Evolutionary conservation across 1,139 yeast genomes (phyloP).

Genomic region (Diutina ranongensis): DNA sequence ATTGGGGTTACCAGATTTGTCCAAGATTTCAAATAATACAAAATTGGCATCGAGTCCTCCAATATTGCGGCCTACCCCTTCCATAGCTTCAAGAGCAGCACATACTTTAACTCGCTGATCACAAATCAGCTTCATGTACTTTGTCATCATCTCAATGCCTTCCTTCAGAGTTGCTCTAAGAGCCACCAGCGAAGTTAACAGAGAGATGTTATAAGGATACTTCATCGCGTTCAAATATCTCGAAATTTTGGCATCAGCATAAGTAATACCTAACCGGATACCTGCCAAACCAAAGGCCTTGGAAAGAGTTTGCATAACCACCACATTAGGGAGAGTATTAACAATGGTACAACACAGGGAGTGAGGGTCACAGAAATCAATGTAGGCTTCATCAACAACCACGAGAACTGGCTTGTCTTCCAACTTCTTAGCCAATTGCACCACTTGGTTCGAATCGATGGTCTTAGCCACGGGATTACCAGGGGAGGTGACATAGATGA

Average conservation of each 20-base stretch:
- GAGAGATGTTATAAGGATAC: constrained; percentile 90
- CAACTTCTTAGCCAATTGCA: constrained; percentile 38
- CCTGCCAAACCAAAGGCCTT: constrained; percentile 97
- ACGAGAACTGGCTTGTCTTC: constrained; percentile 27
- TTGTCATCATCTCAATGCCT: constrained; percentile 51
- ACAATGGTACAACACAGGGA: constrained; percentile 70
- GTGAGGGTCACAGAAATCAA: constrained; percentile 54
- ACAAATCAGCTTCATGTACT: constrained; percentile 37
- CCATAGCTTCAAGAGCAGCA: constrained; percentile 37
- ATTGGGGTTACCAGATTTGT: constrained; percentile 48
- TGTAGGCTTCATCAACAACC: constrained; percentile 89
- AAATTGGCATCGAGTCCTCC: constrained; percentile 92
- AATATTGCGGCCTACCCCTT: constrained; percentile 59
- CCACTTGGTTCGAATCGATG: constrained; percentile 37
- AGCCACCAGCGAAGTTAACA: constrained; percentile 70
- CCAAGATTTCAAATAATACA: constrained; percentile 58
- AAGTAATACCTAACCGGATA: constrained; percentile 77
- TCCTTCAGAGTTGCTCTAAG: constrained; percentile 51
- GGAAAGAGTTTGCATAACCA: constrained; percentile 84
- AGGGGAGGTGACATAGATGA: constrained; percentile 89
- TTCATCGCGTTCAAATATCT: constrained; percentile 73
- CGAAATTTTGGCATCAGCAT: constrained; percentile 48
- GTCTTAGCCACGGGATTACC: constrained; percentile 89
- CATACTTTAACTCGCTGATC: constrained; percentile 46
- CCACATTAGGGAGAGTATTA: constrained; percentile 69